These are phyloP conservation scores for Haplosporangium sp. DNA, from an alignment of 371 early-diverging fungal genomes.

Conservation along the genomic window DNA sequence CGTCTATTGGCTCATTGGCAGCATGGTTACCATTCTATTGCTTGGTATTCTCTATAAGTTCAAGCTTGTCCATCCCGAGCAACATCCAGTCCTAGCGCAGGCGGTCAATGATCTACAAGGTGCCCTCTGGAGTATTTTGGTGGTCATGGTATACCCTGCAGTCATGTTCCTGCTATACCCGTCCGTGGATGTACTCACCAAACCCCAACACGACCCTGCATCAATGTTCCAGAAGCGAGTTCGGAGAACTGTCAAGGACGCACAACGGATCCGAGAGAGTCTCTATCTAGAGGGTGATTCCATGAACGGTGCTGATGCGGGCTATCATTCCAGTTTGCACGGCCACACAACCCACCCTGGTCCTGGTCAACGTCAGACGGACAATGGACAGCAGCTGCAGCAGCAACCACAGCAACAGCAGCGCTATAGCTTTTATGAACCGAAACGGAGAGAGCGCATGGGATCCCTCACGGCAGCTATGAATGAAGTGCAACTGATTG, in stretches of 20 bases:
- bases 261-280: slow-evolving; percentile 36
- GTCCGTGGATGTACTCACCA: slow-evolving; percentile 39
- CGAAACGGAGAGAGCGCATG: slow-evolving; percentile 38
- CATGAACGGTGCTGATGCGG: slow-evolving; percentile 11
- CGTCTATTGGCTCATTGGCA: slow-evolving; percentile 48
- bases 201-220: slow-evolving; percentile 36
- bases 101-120: slow-evolving; percentile 34
- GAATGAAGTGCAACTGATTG: slow-evolving; percentile 35
- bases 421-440: slow-evolving; percentile 27
- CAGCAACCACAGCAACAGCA: slow-evolving; percentile 13
- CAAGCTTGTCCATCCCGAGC: slow-evolving; percentile 4
- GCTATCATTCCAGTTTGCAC: slow-evolving; percentile 32
- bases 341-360: slow-evolving; percentile 28
- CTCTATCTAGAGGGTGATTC: slow-evolving; percentile 38
- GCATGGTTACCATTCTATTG: slow-evolving; percentile 27
- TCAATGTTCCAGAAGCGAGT: slow-evolving; percentile 37
- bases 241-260: slow-evolving; percentile 38
- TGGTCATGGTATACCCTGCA: slow-evolving; percentile 41
- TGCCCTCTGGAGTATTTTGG: slow-evolving; percentile 35
- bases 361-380: neutral
- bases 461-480: slow-evolving; percentile 40
- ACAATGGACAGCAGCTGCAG: slow-evolving; percentile 23
- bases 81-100: slow-evolving; percentile 25
- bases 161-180: slow-evolving; percentile 53
- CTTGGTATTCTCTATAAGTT: slow-evolving; percentile 35